phyloP scores from a whole-genome alignment of 2,329 filamentous ascomycete genomes.

The Colletotrichum spaethianum region DNA sequence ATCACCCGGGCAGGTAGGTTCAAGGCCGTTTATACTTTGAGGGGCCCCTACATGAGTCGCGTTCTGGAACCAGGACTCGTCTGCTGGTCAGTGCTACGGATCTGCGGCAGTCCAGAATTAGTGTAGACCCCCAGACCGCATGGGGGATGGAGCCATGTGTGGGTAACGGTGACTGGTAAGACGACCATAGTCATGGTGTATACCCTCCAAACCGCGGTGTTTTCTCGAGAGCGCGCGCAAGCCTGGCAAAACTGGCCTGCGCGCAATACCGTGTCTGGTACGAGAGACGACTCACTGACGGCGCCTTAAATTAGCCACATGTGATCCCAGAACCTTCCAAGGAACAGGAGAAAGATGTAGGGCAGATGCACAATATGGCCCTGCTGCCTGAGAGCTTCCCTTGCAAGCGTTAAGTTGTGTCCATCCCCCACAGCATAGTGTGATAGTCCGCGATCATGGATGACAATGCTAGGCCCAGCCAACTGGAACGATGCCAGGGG shows the following conservation, averaged over 20 bases:
- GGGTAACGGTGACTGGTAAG: background rate
- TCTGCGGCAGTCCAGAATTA: conserved; percentile 1
- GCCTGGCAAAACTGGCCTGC: too few relatives aligned
- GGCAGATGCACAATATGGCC: background rate
- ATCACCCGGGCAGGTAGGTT: background rate
- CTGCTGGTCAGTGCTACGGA: background rate
- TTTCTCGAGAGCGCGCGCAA: background rate
- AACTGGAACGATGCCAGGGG: background rate
- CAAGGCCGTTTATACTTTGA: conserved; percentile 3
- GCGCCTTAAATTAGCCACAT: background rate
- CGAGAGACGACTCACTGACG: background rate
- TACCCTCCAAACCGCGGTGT: too few relatives aligned
- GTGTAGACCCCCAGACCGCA: conserved; percentile 8
- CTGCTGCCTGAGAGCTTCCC: too few relatives aligned
- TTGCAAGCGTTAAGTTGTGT: too few relatives aligned
- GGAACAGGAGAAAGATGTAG: background rate
- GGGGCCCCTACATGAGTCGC: background rate
- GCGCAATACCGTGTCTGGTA: background rate
- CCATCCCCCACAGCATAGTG: background rate
- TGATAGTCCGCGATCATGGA: background rate
- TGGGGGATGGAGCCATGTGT: background rate
- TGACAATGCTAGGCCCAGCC: background rate
- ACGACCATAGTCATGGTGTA: background rate
- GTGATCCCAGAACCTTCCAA: background rate
- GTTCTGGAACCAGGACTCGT: background rate